A percentile compares a stretch with the other conserved stretches of the same genome.
These are phyloP conservation scores for Erodium texanum DNA, from an alignment of 441 rosid genomes.

Conservation along the genomic window DNA sequence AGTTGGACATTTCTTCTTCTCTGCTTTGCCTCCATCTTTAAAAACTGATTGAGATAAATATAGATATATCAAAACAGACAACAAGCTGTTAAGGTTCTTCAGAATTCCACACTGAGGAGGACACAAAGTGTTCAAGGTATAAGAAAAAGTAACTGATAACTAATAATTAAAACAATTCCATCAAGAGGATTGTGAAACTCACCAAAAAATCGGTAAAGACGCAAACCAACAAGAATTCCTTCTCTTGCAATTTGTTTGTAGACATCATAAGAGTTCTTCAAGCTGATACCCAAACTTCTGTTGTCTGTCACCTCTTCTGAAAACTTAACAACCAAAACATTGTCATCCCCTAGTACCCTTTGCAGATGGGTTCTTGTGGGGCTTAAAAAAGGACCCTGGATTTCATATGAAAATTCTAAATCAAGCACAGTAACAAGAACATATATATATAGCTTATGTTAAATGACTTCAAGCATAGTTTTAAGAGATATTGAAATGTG, in stretches of 20 bases:
- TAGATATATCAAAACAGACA: not conserved
- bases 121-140: not conserved
- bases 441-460: not conserved
- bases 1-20: constrained; percentile 49
- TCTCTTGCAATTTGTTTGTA: constrained; percentile 35
- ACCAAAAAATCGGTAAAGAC: constrained; percentile 68
- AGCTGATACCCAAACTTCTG: constrained; percentile 9
- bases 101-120: not conserved
- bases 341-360: constrained; percentile 67
- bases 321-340: constrained; percentile 56
- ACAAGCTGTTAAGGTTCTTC: not conserved
- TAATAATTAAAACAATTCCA: not conserved
- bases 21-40: constrained; percentile 71
- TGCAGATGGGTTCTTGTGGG: constrained; percentile 44
- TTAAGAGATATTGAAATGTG: not conserved
- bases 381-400: constrained; percentile 57
- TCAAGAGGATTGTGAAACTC: constrained; percentile 14
- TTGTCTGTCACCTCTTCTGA: constrained; percentile 17
- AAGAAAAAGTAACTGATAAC: not conserved
- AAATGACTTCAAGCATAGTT: not conserved
- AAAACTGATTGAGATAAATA: constrained; percentile 36
- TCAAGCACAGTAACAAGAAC: not conserved
- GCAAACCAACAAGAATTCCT: constrained; percentile 61
- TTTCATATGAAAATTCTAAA: constrained; percentile 5
- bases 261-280: constrained; percentile 4